Percentiles rank a stretch among this genome's conserved stretches.
Conservation (phyloP, 2,329 filamentous ascomycete genomes). For the Phaeomoniella chlamydospora region DNA sequence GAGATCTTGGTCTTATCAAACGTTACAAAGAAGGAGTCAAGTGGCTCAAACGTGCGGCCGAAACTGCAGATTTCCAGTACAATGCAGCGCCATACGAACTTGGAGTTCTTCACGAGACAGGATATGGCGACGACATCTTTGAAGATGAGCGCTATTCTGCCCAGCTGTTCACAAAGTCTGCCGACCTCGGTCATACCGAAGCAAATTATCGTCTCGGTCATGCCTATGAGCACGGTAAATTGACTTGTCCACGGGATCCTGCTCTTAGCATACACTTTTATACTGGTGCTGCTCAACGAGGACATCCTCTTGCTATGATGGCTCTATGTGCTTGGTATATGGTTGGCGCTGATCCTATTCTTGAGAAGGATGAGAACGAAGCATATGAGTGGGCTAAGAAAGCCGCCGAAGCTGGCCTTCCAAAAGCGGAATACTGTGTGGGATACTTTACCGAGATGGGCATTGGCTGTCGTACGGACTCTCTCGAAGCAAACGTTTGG, state of each 20-base stretch:
- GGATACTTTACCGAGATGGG: constrained; percentile 99
- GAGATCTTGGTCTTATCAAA: constrained; percentile 72
- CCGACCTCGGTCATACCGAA: constrained; percentile 77
- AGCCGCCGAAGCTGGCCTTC: constrained; percentile 62
- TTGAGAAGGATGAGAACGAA: constrained; percentile 91
- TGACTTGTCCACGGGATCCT: constrained; percentile 79
- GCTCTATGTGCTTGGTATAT: constrained; percentile 97
- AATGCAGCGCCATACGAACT: constrained; percentile 87
- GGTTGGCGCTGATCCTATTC: constrained; percentile 77
- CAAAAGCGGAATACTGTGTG: constrained; percentile 78
- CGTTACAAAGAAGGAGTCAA: constrained; percentile 84
- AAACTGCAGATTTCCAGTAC: constrained; percentile 82
- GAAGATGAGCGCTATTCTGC: constrained; percentile 80
- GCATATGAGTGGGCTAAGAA: constrained; percentile 91
- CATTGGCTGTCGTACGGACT: constrained; percentile 84
- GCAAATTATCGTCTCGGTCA: constrained; percentile 85
- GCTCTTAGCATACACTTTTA: constrained; percentile 96
- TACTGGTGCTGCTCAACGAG: constrained; percentile 74
- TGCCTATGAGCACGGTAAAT: constrained; percentile 83
- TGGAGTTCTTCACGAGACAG: constrained; percentile 73
- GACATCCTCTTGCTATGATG: constrained; percentile 88
- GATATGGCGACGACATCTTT: constrained; percentile 92
- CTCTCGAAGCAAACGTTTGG: constrained; percentile 96
- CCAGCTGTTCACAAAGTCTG: constrained; percentile 85
- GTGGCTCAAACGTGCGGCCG: constrained; percentile 87